Conservation (phyloP, 2,329 filamentous ascomycete genomes). For the Colletotrichum camelliae region DNA sequence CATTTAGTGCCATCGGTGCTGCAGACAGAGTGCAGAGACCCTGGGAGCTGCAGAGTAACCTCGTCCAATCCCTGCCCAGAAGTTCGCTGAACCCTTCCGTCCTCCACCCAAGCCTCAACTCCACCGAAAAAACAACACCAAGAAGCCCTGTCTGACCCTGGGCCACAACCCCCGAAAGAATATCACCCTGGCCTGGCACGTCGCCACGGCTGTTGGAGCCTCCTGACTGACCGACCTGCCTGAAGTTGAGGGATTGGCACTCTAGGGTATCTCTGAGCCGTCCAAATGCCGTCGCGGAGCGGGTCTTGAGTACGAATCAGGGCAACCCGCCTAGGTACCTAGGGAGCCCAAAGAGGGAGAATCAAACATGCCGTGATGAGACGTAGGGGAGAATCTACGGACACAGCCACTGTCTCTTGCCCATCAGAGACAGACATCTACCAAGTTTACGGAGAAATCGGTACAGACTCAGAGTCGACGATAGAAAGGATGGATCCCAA, state of each 20-base stretch:
- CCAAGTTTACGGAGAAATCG: neutral
- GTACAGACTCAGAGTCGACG: neutral
- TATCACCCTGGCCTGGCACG: neutral
- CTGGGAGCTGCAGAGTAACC: neutral
- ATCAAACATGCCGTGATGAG: neutral
- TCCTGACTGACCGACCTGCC: neutral
- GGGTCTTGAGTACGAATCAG: neutral
- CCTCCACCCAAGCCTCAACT: conserved; percentile 5
- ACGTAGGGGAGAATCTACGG: neutral
- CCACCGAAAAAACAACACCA: conserved; percentile 16
- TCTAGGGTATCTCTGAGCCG: neutral
- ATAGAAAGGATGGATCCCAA: neutral
- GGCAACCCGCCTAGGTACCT: neutral
- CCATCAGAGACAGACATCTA: neutral
- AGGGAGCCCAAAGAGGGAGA: neutral
- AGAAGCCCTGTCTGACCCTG: neutral
- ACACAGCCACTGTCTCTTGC: neutral
- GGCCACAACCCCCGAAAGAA: neutral
- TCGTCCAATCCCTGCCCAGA: conserved; percentile 4
- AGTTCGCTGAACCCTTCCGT: conserved; percentile 7
- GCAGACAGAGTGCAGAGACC: conserved; percentile 1
- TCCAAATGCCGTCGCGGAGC: neutral
- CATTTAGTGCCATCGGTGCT: conserved; percentile 4
- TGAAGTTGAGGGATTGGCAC: conserved; percentile 1
- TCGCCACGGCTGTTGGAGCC: neutral